A percentile compares a stretch with the other conserved stretches of the same genome.
Evolutionary conservation across 768 basidiomycete species (phyloP).

Genomic region (Pleurotus platypus): DNA sequence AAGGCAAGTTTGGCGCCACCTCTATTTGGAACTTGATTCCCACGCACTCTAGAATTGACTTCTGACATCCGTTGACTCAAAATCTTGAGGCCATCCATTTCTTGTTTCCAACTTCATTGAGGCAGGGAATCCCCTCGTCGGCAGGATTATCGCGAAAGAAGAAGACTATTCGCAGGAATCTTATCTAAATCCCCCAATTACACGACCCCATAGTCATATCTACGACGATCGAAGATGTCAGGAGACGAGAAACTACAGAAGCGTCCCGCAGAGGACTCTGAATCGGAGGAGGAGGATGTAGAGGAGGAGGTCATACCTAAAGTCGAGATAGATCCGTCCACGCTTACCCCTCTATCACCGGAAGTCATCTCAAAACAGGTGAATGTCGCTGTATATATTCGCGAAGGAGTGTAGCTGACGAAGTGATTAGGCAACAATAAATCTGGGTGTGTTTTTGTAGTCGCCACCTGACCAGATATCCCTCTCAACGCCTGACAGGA

Average conservation of each 20-base stretch:
- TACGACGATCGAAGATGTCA: conserved; percentile 43
- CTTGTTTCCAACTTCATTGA: too few species aligned
- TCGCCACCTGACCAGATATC: neutral
- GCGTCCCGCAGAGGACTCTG: conserved; percentile 39
- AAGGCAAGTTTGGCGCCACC: too few species aligned
- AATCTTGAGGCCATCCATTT: too few species aligned
- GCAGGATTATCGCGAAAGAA: too few species aligned
- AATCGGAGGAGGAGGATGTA: conserved; percentile 64
- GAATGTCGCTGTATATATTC: conserved; percentile 18
- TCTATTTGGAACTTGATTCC: too few species aligned
- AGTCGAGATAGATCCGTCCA: conserved; percentile 77
- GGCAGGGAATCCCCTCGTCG: too few species aligned
- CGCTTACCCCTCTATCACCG: conserved; percentile 83
- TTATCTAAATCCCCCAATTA: neutral
- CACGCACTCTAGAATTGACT: too few species aligned
- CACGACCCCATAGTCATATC: neutral
- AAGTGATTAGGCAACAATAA: conserved; percentile 78
- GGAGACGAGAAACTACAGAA: conserved; percentile 68
- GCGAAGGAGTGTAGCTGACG: too few species aligned
- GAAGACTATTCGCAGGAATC: too few species aligned
- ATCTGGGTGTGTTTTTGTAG: conserved; percentile 57
- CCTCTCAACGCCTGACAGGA: conserved; percentile 39
- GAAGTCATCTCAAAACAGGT: conserved; percentile 92
- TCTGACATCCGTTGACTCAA: too few species aligned
- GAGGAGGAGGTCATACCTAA: conserved; percentile 51